Evolutionary conservation across 2,329 filamentous ascomycete genomes (phyloP).

Genomic region (Hypoxylon sp.): DNA sequence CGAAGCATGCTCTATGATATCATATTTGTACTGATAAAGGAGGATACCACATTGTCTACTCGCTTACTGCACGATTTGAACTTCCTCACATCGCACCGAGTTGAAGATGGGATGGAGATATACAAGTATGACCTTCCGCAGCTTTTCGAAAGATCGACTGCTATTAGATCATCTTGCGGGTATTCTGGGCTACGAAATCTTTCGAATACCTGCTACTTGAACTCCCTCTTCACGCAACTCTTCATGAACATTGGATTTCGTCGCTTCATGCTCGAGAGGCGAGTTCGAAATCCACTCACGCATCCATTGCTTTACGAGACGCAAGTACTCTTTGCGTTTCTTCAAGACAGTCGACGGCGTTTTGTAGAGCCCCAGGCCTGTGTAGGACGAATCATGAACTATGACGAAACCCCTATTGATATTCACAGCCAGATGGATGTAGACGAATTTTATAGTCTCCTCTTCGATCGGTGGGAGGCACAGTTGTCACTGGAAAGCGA

Average conservation of each 20-base stretch:
- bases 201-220: constrained; percentile 97
- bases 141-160: constrained; percentile 75
- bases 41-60: constrained; percentile 64
- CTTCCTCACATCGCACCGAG: constrained; percentile 65
- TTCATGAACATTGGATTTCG: constrained; percentile 96
- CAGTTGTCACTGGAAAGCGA: constrained; percentile 78
- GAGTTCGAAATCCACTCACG: constrained; percentile 67
- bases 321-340: constrained; percentile 83
- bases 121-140: constrained; percentile 74
- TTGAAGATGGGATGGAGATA: constrained; percentile 61
- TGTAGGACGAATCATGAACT: constrained; percentile 83
- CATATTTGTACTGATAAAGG: constrained; percentile 69
- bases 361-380: constrained; percentile 81
- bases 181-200: constrained; percentile 94
- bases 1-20: constrained; percentile 73
- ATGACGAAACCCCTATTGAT: constrained; percentile 87
- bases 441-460: constrained; percentile 95
- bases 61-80: constrained; percentile 67
- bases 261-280: constrained; percentile 81
- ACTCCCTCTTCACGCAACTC: constrained; percentile 92
- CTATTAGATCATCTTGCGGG: constrained; percentile 81
- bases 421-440: constrained; percentile 96
- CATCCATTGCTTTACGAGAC: constrained; percentile 83
- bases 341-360: constrained; percentile 86
- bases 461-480: constrained; percentile 92